A percentile compares a stretch with the other conserved stretches of the same genome.
These are phyloP conservation scores for Anastatica hierochuntica DNA, from an alignment of 345 rosid species.

Conservation along the genomic window DNA sequence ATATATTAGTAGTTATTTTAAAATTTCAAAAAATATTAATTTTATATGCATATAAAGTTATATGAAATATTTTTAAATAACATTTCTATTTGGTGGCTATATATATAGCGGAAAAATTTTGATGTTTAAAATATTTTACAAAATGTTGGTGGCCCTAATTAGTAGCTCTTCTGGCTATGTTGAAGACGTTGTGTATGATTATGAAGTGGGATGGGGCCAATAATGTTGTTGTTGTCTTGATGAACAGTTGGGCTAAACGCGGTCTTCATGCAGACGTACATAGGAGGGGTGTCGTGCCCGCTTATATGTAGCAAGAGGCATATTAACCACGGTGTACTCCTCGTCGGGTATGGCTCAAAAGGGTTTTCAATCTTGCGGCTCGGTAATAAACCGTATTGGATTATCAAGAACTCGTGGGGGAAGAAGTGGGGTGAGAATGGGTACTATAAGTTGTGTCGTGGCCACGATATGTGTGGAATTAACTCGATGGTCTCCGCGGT, in stretches of 20 bases:
- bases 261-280: constrained; percentile 78
- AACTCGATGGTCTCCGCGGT: constrained; percentile 87
- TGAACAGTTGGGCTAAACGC: constrained; percentile 66
- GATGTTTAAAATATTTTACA: too few relatives aligned
- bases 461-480: constrained; percentile 67
- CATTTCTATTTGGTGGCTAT: background rate
- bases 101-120: background rate
- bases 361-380: constrained; percentile 73
- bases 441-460: constrained; percentile 69
- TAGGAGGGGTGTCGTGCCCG: constrained; percentile 90
- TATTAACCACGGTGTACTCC: constrained; percentile 70
- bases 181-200: too few relatives aligned
- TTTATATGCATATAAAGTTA: too few relatives aligned
- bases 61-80: background rate
- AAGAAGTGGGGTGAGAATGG: constrained; percentile 75
- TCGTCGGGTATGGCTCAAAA: constrained; percentile 64
- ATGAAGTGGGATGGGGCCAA: too few relatives aligned
- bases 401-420: constrained; percentile 92
- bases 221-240: background rate
- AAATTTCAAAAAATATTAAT: too few relatives aligned
- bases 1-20: too few relatives aligned
- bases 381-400: constrained; percentile 66
- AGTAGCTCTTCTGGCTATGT: too few relatives aligned
- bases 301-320: constrained; percentile 61
- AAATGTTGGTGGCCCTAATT: too few relatives aligned